Evolutionary conservation across 768 basidiomycete species (phyloP).

Genomic region (Fistulinella prunicolor): DNA sequence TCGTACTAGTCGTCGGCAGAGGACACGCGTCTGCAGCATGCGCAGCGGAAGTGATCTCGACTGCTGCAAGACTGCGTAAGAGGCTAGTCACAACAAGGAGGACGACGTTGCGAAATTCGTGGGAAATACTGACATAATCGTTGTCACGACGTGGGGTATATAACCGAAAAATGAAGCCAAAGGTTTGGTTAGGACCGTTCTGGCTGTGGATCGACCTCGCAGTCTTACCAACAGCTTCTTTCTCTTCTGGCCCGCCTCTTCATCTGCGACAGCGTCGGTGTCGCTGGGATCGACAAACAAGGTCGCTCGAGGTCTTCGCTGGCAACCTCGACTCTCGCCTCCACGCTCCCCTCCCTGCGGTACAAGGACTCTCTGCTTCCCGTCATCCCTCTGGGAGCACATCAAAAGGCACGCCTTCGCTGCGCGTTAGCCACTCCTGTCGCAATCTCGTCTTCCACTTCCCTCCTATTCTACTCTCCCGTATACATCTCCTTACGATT

Average conservation of each 20-base stretch:
- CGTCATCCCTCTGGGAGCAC: constrained; percentile 33
- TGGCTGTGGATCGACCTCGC: constrained; percentile 46
- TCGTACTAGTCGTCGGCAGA: constrained; percentile 10
- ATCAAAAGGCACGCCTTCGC: constrained; percentile 90
- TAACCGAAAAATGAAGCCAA: constrained; percentile 22
- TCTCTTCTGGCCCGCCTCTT: constrained; percentile 31
- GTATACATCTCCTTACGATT: constrained; percentile 56
- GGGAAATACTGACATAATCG: constrained; percentile 28
- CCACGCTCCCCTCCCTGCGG: constrained; percentile 11
- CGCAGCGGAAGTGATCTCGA: no score
- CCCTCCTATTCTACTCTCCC: constrained; percentile 31
- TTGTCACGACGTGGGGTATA: constrained; percentile 14
- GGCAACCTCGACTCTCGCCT: constrained; percentile 15
- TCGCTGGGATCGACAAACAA: constrained; percentile 38
- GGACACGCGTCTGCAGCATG: constrained; percentile 16
- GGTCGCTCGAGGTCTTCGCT: constrained; percentile 30
- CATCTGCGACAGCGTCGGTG: constrained; percentile 43
- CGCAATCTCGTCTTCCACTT: constrained; percentile 23
- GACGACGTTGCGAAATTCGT: no score
- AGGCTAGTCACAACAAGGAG: no score
- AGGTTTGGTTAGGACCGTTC: constrained; percentile 26
- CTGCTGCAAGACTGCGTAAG: no score
- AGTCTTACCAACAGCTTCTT: constrained; percentile 36
- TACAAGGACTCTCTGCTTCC: constrained; percentile 22
- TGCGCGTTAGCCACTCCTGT: constrained; percentile 75